These are phyloP conservation scores for Cercospora zeae-maydis DNA, from an alignment of 2,329 filamentous ascomycete species.

Conservation along the genomic window DNA sequence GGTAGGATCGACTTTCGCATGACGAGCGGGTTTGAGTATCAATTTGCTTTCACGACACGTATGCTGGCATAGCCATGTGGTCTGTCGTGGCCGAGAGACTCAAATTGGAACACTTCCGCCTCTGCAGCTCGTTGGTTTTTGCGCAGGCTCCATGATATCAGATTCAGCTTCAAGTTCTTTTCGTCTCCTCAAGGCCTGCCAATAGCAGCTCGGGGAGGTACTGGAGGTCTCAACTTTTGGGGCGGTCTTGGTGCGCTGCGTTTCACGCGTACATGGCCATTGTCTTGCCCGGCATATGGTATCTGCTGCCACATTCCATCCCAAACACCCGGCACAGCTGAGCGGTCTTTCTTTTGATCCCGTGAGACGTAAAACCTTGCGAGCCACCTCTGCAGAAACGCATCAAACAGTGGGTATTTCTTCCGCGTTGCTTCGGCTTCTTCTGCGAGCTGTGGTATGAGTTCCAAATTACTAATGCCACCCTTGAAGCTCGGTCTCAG, in stretches of 20 bases:
- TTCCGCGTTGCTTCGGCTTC: neutral
- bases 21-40: neutral
- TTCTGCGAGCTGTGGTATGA: constrained; percentile 19
- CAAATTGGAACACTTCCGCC: neutral
- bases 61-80: neutral
- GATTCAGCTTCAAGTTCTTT: neutral
- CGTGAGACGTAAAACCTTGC: constrained; percentile 29
- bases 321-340: constrained; percentile 29
- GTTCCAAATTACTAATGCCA: constrained; percentile 33
- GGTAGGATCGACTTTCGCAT: neutral
- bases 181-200: neutral
- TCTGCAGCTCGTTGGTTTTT: neutral
- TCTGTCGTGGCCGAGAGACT: neutral
- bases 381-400: constrained; percentile 18
- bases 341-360: constrained; percentile 21
- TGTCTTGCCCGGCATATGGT: constrained; percentile 15
- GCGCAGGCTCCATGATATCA: neutral
- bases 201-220: neutral
- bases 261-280: neutral
- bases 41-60: neutral
- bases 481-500: constrained; percentile 19
- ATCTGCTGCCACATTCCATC: constrained; percentile 33
- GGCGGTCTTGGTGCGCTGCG: neutral
- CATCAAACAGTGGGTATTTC: neutral
- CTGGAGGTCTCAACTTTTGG: neutral